These are phyloP conservation scores for Fusarium virguliforme DNA, from an alignment of 2,329 filamentous ascomycete species.

Conservation along the genomic window DNA sequence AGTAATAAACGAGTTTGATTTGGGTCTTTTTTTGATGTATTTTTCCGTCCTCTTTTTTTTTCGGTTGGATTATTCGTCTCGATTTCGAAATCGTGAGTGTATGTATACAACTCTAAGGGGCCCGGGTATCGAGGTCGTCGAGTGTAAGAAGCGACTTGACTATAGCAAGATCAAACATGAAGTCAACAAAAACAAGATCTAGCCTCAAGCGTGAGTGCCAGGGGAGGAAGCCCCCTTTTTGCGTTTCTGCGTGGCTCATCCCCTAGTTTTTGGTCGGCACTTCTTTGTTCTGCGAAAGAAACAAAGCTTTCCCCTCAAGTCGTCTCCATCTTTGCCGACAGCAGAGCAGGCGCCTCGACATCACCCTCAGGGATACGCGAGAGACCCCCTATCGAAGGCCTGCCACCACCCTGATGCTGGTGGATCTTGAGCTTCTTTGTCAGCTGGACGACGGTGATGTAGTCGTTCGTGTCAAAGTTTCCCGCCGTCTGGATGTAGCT, in stretches of 20 bases:
- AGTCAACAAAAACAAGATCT: constrained; percentile 17
- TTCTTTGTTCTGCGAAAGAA: constrained; percentile 21
- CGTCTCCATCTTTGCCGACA: constrained; percentile 53
- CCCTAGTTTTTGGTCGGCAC: constrained; percentile 14
- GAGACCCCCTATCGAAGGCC: constrained; percentile 63
- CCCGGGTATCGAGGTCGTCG: background rate
- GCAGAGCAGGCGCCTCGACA: constrained; percentile 60
- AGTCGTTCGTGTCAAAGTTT: constrained; percentile 83
- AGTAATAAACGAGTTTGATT: constrained; percentile 41
- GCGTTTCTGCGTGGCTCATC: constrained; percentile 19
- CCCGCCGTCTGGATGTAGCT: constrained; percentile 84
- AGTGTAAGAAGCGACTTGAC: background rate
- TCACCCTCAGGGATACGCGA: constrained; percentile 73
- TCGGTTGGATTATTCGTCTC: background rate
- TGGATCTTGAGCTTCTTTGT: constrained; percentile 88
- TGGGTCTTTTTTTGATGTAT: constrained; percentile 14
- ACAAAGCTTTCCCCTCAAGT: constrained; percentile 43
- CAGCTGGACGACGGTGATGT: constrained; percentile 82
- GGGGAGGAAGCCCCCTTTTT: constrained; percentile 6
- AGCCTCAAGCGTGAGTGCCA: constrained; percentile 18
- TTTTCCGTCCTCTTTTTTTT: constrained; percentile 12
- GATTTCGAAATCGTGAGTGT: background rate
- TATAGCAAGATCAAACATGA: constrained; percentile 11
- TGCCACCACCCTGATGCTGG: constrained; percentile 59
- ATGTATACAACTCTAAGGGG: background rate